These are phyloP conservation scores for Capronia americana DNA, from an alignment of 2,329 filamentous ascomycete species.

Conservation along the genomic window DNA sequence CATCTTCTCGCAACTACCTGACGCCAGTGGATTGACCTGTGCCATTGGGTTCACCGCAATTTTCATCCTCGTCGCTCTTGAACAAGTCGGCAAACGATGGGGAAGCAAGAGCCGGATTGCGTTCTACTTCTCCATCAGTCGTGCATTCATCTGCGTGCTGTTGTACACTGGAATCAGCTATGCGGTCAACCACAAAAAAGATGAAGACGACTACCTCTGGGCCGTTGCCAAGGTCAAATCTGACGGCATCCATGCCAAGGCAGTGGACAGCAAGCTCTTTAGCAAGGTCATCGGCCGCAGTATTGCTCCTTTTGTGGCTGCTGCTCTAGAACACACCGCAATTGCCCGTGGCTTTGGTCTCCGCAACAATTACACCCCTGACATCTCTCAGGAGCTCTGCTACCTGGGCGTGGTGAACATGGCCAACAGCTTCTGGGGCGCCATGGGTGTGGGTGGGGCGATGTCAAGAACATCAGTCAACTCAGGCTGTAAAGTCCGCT, in stretches of 20 bases:
- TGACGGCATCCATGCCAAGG: conserved; percentile 59
- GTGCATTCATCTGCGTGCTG: conserved; percentile 66
- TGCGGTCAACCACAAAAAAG: conserved; percentile 60
- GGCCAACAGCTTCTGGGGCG: conserved; percentile 68
- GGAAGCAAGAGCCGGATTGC: conserved; percentile 63
- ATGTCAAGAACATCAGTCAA: conserved; percentile 73
- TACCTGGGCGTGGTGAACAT: conserved; percentile 69
- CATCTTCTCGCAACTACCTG: conserved; percentile 62
- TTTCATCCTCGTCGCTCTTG: conserved; percentile 61
- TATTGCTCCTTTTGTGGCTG: conserved; percentile 67
- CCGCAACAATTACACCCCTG: conserved; percentile 66
- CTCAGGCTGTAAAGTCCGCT: conserved; percentile 67
- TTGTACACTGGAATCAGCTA: conserved; percentile 69
- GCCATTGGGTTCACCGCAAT: conserved; percentile 66
- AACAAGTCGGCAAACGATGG: conserved; percentile 66
- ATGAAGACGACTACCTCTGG: conserved; percentile 58
- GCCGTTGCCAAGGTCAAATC: conserved; percentile 64
- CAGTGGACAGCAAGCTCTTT: conserved; percentile 58
- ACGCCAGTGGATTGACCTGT: conserved; percentile 65
- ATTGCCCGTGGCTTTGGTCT: conserved; percentile 69
- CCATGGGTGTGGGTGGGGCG: conserved; percentile 68
- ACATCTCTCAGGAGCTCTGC: conserved; percentile 69
- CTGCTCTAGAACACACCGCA: conserved; percentile 67
- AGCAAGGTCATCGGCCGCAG: conserved; percentile 60
- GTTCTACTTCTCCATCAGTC: conserved; percentile 65